Conservation (phyloP, 1,284 basidiomycete genomes). For the Porogramme epimiltina region DNA sequence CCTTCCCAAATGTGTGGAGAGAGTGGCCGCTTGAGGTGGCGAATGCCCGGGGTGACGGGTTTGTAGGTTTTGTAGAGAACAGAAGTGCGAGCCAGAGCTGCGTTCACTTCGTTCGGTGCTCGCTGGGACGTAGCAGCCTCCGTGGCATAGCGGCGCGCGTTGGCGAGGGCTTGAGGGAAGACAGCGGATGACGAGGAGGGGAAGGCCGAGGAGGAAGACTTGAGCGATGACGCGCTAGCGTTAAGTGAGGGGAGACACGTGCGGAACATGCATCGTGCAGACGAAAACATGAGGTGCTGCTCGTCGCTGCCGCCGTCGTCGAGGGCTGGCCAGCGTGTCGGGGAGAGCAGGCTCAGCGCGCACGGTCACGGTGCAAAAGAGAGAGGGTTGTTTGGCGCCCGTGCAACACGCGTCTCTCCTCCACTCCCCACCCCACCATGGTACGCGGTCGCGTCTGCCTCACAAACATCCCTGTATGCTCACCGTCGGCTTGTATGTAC, state of each 20-base stretch:
- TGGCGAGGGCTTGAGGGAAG: constrained; percentile 14
- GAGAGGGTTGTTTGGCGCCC: constrained; percentile 31
- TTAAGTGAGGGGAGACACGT: constrained; percentile 28
- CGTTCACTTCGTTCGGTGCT: constrained; percentile 34
- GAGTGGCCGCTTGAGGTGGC: constrained; percentile 84
- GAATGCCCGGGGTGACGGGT: constrained; percentile 84
- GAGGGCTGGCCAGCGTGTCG: constrained; percentile 17
- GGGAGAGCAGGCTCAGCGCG: constrained; percentile 8
- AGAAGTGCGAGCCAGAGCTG: constrained; percentile 42
- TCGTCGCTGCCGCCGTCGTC: constrained; percentile 21
- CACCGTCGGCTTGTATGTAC: not conserved
- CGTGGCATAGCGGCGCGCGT: constrained; percentile 35
- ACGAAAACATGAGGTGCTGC: constrained; percentile 29
- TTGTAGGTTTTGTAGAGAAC: constrained; percentile 88
- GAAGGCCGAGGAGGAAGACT: constrained; percentile 13
- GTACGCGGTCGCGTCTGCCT: constrained; percentile 20
- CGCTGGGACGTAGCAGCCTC: constrained; percentile 29
- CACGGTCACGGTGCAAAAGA: constrained; percentile 19
- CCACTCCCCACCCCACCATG: constrained; percentile 29
- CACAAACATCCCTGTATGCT: not conserved
- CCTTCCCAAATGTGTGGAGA: constrained; percentile 86
- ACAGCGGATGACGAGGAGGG: constrained; percentile 18
- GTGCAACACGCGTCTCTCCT: constrained; percentile 37
- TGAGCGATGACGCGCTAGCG: constrained; percentile 9
- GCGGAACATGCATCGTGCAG: constrained; percentile 35